Evolutionary conservation across 352 stramenopile genomes (phyloP).

Genomic region (Phytophthora brassicae): DNA sequence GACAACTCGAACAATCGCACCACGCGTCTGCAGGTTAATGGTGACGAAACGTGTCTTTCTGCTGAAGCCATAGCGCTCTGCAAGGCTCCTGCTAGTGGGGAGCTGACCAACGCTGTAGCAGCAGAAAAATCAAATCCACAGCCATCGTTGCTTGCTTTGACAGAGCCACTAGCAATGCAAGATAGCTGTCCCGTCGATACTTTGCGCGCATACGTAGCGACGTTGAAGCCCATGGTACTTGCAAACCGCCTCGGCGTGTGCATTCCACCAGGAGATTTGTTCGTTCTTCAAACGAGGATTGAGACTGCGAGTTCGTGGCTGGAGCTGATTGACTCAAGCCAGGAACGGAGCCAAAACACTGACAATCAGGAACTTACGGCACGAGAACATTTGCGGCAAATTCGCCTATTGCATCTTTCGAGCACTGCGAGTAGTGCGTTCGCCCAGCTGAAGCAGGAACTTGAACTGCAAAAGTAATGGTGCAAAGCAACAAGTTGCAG

Average conservation of each 20-base stretch:
- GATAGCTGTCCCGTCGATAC: slow-evolving; percentile 8
- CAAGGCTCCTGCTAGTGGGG: slow-evolving; percentile 13
- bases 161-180: background rate
- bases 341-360: background rate
- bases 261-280: slow-evolving; percentile 25
- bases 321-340: slow-evolving; percentile 9
- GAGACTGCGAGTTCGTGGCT: slow-evolving; percentile 25
- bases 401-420: slow-evolving; percentile 21
- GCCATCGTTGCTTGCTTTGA: background rate
- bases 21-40: slow-evolving; percentile 13
- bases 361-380: slow-evolving; percentile 5
- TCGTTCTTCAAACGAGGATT: slow-evolving; percentile 16
- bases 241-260: slow-evolving; percentile 23
- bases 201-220: slow-evolving; percentile 13
- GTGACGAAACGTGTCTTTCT: slow-evolving; percentile 33
- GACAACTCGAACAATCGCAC: slow-evolving; percentile 29
- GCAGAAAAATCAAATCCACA: background rate
- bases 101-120: background rate
- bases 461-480: slow-evolving; percentile 16
- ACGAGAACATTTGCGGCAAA: slow-evolving; percentile 21
- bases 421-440: slow-evolving; percentile 24
- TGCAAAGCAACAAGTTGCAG: slow-evolving; percentile 3
- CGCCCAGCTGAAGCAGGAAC: slow-evolving; percentile 18
- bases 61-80: slow-evolving; percentile 27
- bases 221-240: slow-evolving; percentile 20